Base-by-base conservation (phyloP, 805 yeast species). In the Nakazawaea ishiwadae region DNA sequence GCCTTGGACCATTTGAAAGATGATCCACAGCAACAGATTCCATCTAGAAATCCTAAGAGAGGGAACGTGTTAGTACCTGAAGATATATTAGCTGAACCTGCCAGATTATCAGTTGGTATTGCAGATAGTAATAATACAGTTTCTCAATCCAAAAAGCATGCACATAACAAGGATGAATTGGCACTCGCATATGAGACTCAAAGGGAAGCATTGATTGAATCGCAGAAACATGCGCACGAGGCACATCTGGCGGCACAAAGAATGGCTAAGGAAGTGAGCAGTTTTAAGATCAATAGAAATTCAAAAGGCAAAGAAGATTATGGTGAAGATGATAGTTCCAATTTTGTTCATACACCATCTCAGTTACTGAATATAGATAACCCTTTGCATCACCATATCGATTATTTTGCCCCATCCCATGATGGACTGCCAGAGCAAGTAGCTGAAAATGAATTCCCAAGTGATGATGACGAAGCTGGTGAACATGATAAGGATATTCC, bases 221-320 rank as follows among this genome's bases (percentile, higher is more conserved):
- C 90, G 1, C 77, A 73, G 23, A 79, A 75, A 46, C 91, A 83
- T 60, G 87, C 88, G 2, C 73, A 76, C 38, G 91, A 84, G 53
- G 91, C 93, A 0, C 87, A 84, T 59, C 55, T 66, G 24, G 76
- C 86, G 3, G 95, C 91, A 1, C 73, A 75, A 48, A 65, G 84
- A 53, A 75, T 82, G 31, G 89, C 89, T 0, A 65, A 66, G 35
- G 93, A 84, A 60, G 86, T 83, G 9, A 49, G 68, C 1, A 63
- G 60, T 29, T 78, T 65, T 52, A 77, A 63, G 47, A 20, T 31
- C 28, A 37, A 38, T 4, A 39, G 39, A 21, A 65, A 65, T 40
- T 59, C 40, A 14, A 37, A 40, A 31, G 43, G 32, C 9, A 54
- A 51, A 21, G 58, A 56, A 21, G 49, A 48, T 4, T 53, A 56